Conservation (phyloP, 1,284 basidiomycete genomes). For the Malassezia arunalokei region DNA sequence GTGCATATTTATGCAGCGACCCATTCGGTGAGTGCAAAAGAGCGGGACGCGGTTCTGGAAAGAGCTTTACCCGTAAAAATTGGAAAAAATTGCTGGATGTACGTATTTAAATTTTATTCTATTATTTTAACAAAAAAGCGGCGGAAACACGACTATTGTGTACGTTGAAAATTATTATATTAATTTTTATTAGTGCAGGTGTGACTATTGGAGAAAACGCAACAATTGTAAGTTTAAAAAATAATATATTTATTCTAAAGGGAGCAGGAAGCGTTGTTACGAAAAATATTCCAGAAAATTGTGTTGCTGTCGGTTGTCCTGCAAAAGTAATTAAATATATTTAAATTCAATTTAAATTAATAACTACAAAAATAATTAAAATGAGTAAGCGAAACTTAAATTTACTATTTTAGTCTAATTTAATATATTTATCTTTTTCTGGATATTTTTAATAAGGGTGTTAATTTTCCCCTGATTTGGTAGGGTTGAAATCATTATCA, state of each 20-base stretch:
- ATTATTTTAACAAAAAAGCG: slow-evolving; percentile 4
- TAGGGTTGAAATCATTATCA: neutral
- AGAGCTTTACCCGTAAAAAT: slow-evolving; percentile 25
- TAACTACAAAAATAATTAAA: too few relatives aligned
- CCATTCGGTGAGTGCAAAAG: slow-evolving; percentile 18
- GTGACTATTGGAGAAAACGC: slow-evolving; percentile 17
- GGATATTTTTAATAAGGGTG: neutral
- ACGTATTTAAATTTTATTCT: neutral
- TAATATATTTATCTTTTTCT: neutral
- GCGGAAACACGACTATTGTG: slow-evolving; percentile 12
- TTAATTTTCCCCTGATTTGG: neutral
- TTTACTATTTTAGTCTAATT: neutral
- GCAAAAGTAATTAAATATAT: slow-evolving; percentile 15
- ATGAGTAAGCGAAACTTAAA: too few relatives aligned
- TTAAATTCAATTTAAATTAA: neutral
- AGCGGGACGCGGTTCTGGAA: slow-evolving; percentile 19
- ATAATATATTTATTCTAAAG: neutral
- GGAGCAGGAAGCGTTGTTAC: slow-evolving; percentile 20
- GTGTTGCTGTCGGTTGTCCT: slow-evolving; percentile 17
- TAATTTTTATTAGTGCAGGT: slow-evolving; percentile 9
- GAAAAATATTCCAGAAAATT: slow-evolving; percentile 16
- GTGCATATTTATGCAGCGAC: slow-evolving; percentile 26
- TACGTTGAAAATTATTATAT: slow-evolving; percentile 6
- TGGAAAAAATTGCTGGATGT: slow-evolving; percentile 22
- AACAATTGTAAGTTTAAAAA: slow-evolving; percentile 16